A percentile compares a stretch with the other conserved stretches of the same genome.
phyloP scores from a whole-genome alignment of 2,329 filamentous ascomycete species.

The Fusarium sulawesiense region DNA sequence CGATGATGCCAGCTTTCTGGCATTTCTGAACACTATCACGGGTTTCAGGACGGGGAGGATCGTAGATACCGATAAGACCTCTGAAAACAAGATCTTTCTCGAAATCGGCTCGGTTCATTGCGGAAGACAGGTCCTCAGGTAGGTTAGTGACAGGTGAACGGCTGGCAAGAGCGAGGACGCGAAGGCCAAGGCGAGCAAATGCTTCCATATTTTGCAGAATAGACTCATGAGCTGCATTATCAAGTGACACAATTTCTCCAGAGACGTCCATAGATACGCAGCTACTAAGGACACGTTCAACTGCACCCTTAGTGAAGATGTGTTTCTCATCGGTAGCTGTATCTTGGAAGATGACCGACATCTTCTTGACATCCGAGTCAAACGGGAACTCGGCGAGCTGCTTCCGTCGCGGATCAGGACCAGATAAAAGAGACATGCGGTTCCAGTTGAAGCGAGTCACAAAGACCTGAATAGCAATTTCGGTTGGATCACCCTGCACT shows the following conservation, averaged over 20 bases:
- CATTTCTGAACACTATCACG: constrained; percentile 64
- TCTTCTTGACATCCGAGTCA: constrained; percentile 79
- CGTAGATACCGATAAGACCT: constrained; percentile 74
- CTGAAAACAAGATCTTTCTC: constrained; percentile 71
- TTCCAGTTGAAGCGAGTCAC: constrained; percentile 75
- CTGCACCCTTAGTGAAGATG: constrained; percentile 73
- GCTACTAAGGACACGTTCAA: constrained; percentile 71
- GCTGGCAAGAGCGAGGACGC: constrained; percentile 71
- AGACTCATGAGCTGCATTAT: constrained; percentile 56
- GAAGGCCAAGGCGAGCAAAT: constrained; percentile 72
- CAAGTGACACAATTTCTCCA: constrained; percentile 50
- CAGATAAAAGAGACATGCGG: constrained; percentile 61
- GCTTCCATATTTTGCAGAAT: constrained; percentile 74
- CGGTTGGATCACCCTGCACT: constrained; percentile 71
- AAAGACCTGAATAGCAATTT: constrained; percentile 81
- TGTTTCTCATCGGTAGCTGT: constrained; percentile 53
- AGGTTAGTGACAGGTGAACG: background rate
- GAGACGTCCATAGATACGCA: constrained; percentile 63
- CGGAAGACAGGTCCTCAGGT: constrained; percentile 39
- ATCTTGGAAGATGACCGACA: constrained; percentile 75
- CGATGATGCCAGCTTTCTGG: constrained; percentile 68
- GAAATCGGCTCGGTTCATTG: constrained; percentile 34
- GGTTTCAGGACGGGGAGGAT: constrained; percentile 74
- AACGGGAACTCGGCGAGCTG: constrained; percentile 77
- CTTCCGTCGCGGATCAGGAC: constrained; percentile 62